Base-by-base conservation (phyloP, 805 yeast genomes). In the Candida andamanensis region DNA sequence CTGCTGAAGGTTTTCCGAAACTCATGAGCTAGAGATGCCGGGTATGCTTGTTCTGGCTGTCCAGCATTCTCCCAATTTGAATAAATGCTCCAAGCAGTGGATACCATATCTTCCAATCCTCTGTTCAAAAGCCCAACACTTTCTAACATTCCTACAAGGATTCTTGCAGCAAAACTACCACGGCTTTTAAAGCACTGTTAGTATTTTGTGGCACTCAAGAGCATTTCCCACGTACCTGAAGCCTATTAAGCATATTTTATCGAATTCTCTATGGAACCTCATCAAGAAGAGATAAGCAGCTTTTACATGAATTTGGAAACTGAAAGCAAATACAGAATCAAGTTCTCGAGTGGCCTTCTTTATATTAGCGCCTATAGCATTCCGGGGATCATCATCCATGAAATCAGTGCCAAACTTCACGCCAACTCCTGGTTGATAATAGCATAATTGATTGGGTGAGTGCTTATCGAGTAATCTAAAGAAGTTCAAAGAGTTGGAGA, bases 371-470 rank as follows among this genome's bases (percentile, higher is more conserved):
- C 44, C 17, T 13, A 49, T 32, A 3, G 46, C 53, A 6, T 51
- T 31, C 10, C 10, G 8, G 8, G 11, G 8, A 8, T 11, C 11
- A n/a, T 45, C 39, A 20, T 15, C 8, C n/a, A 38, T 41, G 15
- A 53, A 48, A 8, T 69, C 72, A 8, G 69, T 60, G 12, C 59
- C 52, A 39, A 75, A 68, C 3, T 63, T 55, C 8, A 72, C 68
- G 1, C 86, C 85, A 16, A 80, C 68, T 0, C 85, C 85, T 2
- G 85, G 80, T 45, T 78, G 84, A 44, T 78, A 78, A 44, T 78
- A 78, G 44, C 82, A 77, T 23, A 72, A 40, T 42, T 77, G 82
- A 4, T 35, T 29, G 3, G 58, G 47, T 9, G 21, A 5, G 15
- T 56, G 51, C 36, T 69, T 73, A 10, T 72, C 76, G 20, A 78